These are phyloP conservation scores for Gillenia trifoliata DNA, from an alignment of 306 rosid genomes.

Conservation along the genomic window DNA sequence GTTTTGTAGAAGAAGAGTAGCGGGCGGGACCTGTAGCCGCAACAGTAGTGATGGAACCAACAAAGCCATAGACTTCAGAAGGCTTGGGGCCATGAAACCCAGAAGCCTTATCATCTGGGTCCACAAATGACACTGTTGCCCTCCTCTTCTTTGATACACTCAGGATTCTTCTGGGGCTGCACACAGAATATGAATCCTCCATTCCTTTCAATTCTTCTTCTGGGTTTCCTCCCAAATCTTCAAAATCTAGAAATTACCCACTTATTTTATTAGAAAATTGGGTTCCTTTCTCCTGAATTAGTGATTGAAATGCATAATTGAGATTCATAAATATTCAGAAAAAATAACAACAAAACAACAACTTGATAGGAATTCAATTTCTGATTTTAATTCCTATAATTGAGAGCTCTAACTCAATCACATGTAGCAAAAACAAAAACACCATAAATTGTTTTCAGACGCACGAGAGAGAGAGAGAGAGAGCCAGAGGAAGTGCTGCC, in stretches of 20 bases:
- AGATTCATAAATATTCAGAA: too few species aligned
- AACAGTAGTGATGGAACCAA: constrained; percentile 76
- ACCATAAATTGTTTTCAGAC: too few species aligned
- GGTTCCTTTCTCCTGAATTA: neutral
- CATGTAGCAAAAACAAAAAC: too few species aligned
- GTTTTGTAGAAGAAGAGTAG: too few species aligned
- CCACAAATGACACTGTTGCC: constrained; percentile 42
- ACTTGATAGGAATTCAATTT: too few species aligned
- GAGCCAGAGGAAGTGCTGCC: too few species aligned
- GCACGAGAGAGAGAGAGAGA: too few species aligned
- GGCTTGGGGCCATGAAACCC: constrained; percentile 81
- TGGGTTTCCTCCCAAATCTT: neutral
- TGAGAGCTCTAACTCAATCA: too few species aligned
- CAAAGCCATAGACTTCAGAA: constrained; percentile 88
- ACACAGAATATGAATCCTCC: constrained; percentile 74
- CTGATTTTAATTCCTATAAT: too few species aligned
- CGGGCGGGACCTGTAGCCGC: constrained; percentile 56
- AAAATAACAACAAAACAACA: too few species aligned
- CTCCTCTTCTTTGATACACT: constrained; percentile 58
- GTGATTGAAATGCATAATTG: neutral
- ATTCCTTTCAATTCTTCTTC: constrained; percentile 17
- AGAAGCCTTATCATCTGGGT: constrained; percentile 43
- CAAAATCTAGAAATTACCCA: neutral
- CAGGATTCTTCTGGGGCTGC: constrained; percentile 77
- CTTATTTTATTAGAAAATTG: too few species aligned